Evolutionary conservation across 1,284 basidiomycete genomes (phyloP).

Genomic region (Chiua sp.): DNA sequence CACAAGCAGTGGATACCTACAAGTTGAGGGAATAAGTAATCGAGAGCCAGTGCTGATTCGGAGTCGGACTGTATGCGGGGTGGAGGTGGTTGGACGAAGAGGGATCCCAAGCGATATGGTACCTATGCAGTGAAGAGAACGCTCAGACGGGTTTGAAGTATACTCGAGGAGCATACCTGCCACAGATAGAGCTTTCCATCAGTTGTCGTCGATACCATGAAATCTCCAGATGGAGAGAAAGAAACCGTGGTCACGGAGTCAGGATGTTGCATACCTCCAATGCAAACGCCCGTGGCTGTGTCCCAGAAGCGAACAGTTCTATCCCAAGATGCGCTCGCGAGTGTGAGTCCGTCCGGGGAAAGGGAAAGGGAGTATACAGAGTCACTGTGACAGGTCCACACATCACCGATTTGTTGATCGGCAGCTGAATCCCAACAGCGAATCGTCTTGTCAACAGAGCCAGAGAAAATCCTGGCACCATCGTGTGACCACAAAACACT

Average conservation of each 20-base stretch:
- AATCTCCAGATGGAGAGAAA: constrained; percentile 14
- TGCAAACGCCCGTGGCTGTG: neutral
- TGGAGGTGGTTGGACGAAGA: too few relatives aligned
- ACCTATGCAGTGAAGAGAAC: too few relatives aligned
- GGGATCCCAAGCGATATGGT: too few relatives aligned
- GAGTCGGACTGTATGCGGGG: too few relatives aligned
- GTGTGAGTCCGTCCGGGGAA: neutral
- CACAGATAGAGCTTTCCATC: neutral
- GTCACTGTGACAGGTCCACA: neutral
- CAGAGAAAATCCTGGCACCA: neutral
- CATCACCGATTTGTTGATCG: neutral
- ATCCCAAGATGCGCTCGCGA: constrained; percentile 3
- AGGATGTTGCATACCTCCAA: constrained; percentile 3
- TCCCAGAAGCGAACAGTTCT: constrained; percentile 15
- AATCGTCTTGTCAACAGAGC: neutral
- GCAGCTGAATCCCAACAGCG: neutral
- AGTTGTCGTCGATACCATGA: constrained; percentile 1
- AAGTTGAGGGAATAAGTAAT: too few relatives aligned
- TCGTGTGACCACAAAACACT: neutral
- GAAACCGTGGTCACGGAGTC: neutral
- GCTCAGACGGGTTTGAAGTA: too few relatives aligned
- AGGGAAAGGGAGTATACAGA: neutral
- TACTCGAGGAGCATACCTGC: neutral
- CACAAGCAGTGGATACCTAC: too few relatives aligned
- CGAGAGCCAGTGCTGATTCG: too few relatives aligned